Conservation (phyloP, 2,329 filamentous ascomycete genomes). For the Aspergillus puulaauensis region DNA sequence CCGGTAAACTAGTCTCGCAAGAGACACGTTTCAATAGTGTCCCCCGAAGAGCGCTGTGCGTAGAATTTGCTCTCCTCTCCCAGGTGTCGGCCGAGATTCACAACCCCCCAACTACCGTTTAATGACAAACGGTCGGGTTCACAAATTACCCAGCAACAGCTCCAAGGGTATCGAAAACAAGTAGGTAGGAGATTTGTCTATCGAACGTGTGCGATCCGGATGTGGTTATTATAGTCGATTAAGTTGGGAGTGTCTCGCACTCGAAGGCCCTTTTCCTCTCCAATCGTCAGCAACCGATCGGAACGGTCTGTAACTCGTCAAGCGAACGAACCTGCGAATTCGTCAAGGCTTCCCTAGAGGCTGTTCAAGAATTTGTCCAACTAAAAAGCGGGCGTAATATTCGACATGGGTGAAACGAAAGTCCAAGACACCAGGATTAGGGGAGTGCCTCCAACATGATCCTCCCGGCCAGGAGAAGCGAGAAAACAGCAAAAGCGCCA, state of each 20-base stretch:
- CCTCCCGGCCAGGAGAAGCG: constrained; percentile 16
- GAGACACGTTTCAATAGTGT: not conserved
- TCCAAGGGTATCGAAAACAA: not conserved
- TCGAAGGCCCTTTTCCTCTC: not conserved
- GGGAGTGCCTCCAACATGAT: constrained; percentile 14
- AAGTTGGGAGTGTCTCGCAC: constrained; percentile 1
- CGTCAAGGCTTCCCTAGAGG: not conserved
- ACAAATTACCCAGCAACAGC: not conserved
- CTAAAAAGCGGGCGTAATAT: constrained; percentile 5
- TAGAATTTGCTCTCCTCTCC: not conserved
- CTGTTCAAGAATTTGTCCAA: constrained; percentile 2
- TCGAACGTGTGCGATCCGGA: not conserved
- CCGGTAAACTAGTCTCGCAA: not conserved
- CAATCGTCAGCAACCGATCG: not conserved
- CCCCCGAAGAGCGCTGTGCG: not conserved
- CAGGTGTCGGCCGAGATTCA: not conserved
- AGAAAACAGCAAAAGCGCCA: constrained; percentile 17
- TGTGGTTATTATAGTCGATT: not conserved
- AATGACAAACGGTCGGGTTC: not conserved
- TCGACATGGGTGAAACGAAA: constrained; percentile 7
- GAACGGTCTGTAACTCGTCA: not conserved
- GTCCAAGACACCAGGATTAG: constrained; percentile 15
- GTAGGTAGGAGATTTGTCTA: not conserved
- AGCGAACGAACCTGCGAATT: not conserved
- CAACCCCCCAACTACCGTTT: not conserved